Base-by-base conservation (phyloP, 805 yeast genomes). In the Candida insectalens region DNA sequence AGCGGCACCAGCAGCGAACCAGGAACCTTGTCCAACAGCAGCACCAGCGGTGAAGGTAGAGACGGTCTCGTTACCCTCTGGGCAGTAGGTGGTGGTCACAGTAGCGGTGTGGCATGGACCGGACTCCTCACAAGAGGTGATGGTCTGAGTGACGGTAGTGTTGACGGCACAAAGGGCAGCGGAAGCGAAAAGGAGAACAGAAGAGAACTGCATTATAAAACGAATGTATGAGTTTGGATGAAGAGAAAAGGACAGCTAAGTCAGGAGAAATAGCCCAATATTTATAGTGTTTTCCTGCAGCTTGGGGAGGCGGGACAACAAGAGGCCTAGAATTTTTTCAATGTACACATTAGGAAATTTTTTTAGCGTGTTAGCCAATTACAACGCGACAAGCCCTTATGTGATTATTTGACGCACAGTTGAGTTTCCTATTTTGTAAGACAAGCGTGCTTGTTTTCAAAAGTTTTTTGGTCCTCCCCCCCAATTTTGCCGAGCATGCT, bases 181-280 rank as follows among this genome's bases (percentile, higher is more conserved):
- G 33, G 59, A 52, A 44, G 63, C 64, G 41, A 50, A 47, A 41
- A 54, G 39, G 39, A 59, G 50, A 49, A 58, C 58, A 42, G 57
- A 54, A 50, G 67, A 55, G 67, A 60, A 63, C 58, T 61, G 65
- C 69, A 63, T 63, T 59, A 40, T 59, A 22, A 38, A 27, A 22
- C 29, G 28, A 29, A 22, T 21, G 31, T 34, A 26, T 30, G 34
- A 29, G 25, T 30, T 18, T 23, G 27, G 13, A 15, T 5, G 6
- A 13, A 12, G 14, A 16, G 10, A 12, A n/a, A 12, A 28, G 6
- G 9, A 22, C 17, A 32, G 14, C n/a, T n/a, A n/a, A n/a, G n/a
- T n/a, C n/a, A n/a, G n/a, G n/a, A n/a, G n/a, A n/a, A n/a, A n/a
- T n/a, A n/a, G n/a, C n/a, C n/a, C n/a, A 10, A 5, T 14, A 9